Evolutionary conservation across 345 rosid genomes (phyloP).

Genomic region (Punica granatum): DNA sequence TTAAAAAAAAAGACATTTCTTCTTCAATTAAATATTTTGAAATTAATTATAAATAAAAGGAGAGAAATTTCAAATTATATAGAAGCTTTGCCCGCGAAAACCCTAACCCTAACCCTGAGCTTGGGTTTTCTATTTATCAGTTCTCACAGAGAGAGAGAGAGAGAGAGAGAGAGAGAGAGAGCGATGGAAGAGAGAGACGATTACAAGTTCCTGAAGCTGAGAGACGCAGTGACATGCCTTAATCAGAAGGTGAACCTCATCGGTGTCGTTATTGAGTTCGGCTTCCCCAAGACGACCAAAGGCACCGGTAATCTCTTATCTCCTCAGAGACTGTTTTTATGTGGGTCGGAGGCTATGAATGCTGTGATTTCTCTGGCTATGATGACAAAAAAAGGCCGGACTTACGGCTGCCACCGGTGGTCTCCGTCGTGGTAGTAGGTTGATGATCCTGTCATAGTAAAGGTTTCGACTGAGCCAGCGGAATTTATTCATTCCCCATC

Average conservation of each 20-base stretch:
- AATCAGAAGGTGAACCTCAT: slow-evolving; percentile 52
- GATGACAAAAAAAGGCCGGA: slow-evolving; percentile 70
- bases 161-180: neutral
- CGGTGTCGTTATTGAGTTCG: slow-evolving; percentile 49
- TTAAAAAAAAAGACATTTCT: no score
- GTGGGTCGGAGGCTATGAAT: neutral
- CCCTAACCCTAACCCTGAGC: no score
- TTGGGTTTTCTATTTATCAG: no score
- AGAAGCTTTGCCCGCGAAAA: no score
- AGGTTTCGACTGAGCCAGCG: slow-evolving; percentile 56
- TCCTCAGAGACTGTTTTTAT: neutral
- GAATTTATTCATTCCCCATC: neutral
- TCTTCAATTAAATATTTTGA: no score
- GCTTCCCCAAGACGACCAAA: slow-evolving; percentile 34
- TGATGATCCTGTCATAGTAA: slow-evolving; percentile 32
- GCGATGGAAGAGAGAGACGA: slow-evolving; percentile 37
- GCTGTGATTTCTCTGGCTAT: slow-evolving; percentile 26
- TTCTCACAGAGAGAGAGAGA: neutral
- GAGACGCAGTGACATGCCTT: slow-evolving; percentile 44
- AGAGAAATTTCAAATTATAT: no score
- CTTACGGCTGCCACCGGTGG: slow-evolving; percentile 51
- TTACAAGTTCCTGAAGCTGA: slow-evolving; percentile 39
- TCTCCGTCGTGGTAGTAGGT: slow-evolving; percentile 38
- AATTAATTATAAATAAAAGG: no score
- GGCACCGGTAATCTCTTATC: slow-evolving; percentile 41